Conservation (phyloP, 78 protist species). For the Polysphondylium violaceum region DNA sequence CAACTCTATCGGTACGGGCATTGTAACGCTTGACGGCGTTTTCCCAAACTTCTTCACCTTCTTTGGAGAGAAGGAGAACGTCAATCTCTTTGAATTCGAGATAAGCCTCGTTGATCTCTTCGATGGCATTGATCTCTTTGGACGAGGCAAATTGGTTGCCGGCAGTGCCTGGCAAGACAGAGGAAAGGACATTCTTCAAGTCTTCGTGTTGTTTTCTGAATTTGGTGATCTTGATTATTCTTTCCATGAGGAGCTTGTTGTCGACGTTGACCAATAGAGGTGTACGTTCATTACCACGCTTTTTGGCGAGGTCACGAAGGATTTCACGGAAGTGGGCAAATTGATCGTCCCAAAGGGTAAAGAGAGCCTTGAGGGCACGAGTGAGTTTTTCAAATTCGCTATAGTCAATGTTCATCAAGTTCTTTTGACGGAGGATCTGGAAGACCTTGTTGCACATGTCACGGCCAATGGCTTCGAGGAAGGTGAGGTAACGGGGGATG, state of each 20-base stretch:
- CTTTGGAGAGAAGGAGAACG: slow-evolving; percentile 64
- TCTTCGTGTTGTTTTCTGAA: slow-evolving; percentile 88
- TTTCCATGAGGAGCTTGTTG: slow-evolving; percentile 41
- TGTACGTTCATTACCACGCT: slow-evolving; percentile 25
- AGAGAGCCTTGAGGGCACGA: slow-evolving; percentile 26
- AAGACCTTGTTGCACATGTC: slow-evolving; percentile 77
- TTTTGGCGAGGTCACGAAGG: slow-evolving; percentile 72
- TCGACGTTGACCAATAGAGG: slow-evolving; percentile 42
- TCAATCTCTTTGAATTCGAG: slow-evolving; percentile 77
- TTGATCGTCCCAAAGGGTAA: slow-evolving; percentile 80
- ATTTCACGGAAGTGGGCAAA: slow-evolving; percentile 39
- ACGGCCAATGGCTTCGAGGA: slow-evolving; percentile 82
- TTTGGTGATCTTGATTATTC: slow-evolving; percentile 43
- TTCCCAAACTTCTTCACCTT: slow-evolving; percentile 84
- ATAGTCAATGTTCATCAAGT: slow-evolving; percentile 62
- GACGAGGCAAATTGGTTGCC: not conserved
- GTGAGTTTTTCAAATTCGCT: slow-evolving; percentile 67
- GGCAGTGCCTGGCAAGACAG: slow-evolving; percentile 37
- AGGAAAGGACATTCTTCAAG: slow-evolving; percentile 64
- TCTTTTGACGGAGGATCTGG: slow-evolving; percentile 39
- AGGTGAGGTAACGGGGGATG: slow-evolving; percentile 60
- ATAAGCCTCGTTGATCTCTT: slow-evolving; percentile 82
- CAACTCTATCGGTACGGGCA: slow-evolving; percentile 88
- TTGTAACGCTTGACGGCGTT: slow-evolving; percentile 80
- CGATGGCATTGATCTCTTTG: slow-evolving; percentile 64